Conservation (phyloP, 2,329 filamentous ascomycete genomes). For the Catunica adiposa region DNA sequence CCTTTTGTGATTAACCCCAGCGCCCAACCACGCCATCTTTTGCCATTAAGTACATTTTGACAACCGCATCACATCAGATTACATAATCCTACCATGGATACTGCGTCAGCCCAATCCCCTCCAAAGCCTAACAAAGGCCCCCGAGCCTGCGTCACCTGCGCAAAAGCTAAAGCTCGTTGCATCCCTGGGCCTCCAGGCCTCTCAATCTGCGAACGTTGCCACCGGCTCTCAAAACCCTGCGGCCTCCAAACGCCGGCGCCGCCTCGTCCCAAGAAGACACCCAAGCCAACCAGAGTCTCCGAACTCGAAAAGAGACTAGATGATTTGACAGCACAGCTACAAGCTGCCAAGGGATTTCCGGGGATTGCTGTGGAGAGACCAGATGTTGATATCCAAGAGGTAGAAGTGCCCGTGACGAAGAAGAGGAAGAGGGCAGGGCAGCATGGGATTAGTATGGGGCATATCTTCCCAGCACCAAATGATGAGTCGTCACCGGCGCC, state of each 20-base stretch:
- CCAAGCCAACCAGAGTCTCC: conserved; percentile 32
- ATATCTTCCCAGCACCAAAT: background rate
- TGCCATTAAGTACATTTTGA: background rate
- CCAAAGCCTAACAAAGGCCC: conserved; percentile 24
- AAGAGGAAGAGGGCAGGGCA: background rate
- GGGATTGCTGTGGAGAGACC: background rate
- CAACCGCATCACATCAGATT: background rate
- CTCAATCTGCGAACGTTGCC: conserved; percentile 33
- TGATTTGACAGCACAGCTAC: conserved; percentile 30
- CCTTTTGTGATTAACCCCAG: background rate
- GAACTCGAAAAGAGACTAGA: conserved; percentile 35
- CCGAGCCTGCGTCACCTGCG: conserved; percentile 33
- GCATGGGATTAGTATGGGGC: background rate
- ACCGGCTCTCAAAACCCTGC: conserved; percentile 32
- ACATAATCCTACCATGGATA: conserved; percentile 1
- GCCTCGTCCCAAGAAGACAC: conserved; percentile 29
- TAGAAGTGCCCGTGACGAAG: background rate
- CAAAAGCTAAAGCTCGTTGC: conserved; percentile 35
- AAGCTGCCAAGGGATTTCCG: background rate
- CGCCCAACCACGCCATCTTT: too few relatives aligned
- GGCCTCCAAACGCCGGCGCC: conserved; percentile 31
- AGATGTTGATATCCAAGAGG: background rate
- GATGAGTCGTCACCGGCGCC: background rate
- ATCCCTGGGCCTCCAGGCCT: conserved; percentile 26
- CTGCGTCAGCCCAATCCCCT: background rate